Conservation (phyloP, 2,329 filamentous ascomycete species). For the Monosporascus cannonballus region DNA sequence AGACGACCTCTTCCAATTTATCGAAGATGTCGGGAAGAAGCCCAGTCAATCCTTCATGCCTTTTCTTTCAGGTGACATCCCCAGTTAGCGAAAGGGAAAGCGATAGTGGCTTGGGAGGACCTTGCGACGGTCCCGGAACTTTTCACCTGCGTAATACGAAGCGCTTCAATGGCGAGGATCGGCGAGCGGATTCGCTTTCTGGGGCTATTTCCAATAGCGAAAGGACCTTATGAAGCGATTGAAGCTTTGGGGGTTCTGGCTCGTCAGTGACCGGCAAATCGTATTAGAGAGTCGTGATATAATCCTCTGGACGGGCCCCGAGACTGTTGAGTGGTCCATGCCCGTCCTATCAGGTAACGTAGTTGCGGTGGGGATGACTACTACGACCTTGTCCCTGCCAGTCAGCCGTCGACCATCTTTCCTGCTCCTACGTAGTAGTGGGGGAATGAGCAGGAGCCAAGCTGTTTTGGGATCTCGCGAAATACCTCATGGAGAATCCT, state of each 20-base stretch:
- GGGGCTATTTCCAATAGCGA: slow-evolving; percentile 18
- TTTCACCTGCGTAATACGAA: not conserved
- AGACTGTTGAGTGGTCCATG: slow-evolving; percentile 23
- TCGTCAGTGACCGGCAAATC: slow-evolving; percentile 25
- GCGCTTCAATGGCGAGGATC: slow-evolving; percentile 7
- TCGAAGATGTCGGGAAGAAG: not conserved
- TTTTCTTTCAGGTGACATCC: not conserved
- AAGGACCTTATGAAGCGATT: slow-evolving; percentile 17
- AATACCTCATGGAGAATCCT: not conserved
- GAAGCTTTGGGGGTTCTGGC: slow-evolving; percentile 20
- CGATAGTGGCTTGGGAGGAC: not conserved
- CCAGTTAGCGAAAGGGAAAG: not conserved
- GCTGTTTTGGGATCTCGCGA: not conserved
- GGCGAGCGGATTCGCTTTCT: slow-evolving; percentile 19
- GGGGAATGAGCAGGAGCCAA: not conserved
- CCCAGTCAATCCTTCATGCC: not conserved
- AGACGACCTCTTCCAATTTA: not conserved
- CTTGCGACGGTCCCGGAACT: not conserved
- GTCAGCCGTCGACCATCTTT: not conserved
- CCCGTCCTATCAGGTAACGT: slow-evolving; percentile 22
- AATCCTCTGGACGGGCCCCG: slow-evolving; percentile 19
- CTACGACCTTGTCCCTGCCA: not conserved
- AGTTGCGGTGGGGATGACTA: not conserved
- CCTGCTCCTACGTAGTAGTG: not conserved
- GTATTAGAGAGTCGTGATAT: slow-evolving; percentile 19